Evolutionary conservation across 805 yeast species (phyloP).

Genomic region (Lipomyces lipofer): DNA sequence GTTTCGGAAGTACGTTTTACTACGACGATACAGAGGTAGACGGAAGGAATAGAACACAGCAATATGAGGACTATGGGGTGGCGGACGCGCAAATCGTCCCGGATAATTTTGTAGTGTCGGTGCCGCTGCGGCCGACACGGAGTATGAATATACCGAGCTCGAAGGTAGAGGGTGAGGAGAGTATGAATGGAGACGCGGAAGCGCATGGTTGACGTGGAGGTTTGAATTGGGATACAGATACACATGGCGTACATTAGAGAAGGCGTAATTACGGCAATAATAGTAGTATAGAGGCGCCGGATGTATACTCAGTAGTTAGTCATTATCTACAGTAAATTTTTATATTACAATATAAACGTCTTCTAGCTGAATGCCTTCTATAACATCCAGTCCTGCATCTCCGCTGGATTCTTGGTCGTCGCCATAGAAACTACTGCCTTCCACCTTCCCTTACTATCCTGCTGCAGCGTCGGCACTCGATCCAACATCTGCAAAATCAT

Average conservation of each 20-base stretch:
- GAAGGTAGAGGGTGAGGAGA: too few species aligned
- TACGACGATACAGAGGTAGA: not conserved
- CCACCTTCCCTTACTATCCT: not conserved
- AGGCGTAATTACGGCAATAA: too few species aligned
- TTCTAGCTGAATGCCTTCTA: too few species aligned
- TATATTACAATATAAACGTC: too few species aligned
- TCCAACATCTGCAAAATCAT: not conserved
- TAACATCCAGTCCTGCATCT: constrained; percentile 11
- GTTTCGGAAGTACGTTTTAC: not conserved
- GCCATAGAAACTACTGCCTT: not conserved
- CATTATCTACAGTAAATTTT: too few species aligned
- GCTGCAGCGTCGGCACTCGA: not conserved
- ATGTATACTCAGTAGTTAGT: too few species aligned
- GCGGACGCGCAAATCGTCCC: constrained; percentile 27
- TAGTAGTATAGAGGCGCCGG: too few species aligned
- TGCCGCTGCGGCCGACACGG: constrained; percentile 19
- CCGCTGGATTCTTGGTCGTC: not conserved
- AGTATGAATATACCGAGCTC: too few species aligned
- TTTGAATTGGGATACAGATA: too few species aligned
- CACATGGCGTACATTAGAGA: too few species aligned
- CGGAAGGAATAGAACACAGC: not conserved
- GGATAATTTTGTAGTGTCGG: constrained; percentile 25
- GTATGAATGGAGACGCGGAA: too few species aligned
- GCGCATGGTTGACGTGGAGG: too few species aligned
- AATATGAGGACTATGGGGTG: constrained; percentile 20